Evolutionary conservation across 495 filamentous ascomycete genomes (phyloP).

Genomic region (Podospora conica): DNA sequence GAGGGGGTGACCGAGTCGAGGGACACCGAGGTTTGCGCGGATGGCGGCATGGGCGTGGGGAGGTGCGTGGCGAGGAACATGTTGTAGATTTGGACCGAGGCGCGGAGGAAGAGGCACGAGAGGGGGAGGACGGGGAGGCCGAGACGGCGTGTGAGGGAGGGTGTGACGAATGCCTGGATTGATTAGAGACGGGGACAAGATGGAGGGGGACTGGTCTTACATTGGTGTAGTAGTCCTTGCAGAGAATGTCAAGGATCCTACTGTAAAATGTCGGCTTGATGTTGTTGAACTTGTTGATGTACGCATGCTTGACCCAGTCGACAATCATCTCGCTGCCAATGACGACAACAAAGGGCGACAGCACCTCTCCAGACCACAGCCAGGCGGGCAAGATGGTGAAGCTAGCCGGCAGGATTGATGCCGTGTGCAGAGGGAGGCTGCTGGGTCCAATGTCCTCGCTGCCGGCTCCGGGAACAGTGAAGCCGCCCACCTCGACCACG

Average conservation of each 20-base stretch:
- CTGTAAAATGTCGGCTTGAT: conserved; percentile 82
- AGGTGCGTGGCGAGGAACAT: conserved; percentile 91
- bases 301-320: conserved; percentile 96
- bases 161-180: conserved; percentile 74
- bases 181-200: not conserved
- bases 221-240: conserved; percentile 96
- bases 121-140: conserved; percentile 90
- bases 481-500: conserved; percentile 83
- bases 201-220: conserved; percentile 34
- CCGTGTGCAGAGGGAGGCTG: conserved; percentile 41
- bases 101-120: conserved; percentile 90
- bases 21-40: conserved; percentile 57
- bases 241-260: conserved; percentile 83
- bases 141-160: conserved; percentile 73
- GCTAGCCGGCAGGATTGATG: conserved; percentile 70
- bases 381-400: conserved; percentile 87
- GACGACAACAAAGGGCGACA: conserved; percentile 87
- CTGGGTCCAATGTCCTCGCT: conserved; percentile 41
- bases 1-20: conserved; percentile 48
- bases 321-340: conserved; percentile 95
- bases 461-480: conserved; percentile 44
- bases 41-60: conserved; percentile 65
- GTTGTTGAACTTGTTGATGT: conserved; percentile 98
- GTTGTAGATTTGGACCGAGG: conserved; percentile 92
- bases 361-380: conserved; percentile 67